phyloP scores from a whole-genome alignment of 2,329 filamentous ascomycete genomes.

The Coniella vitis region DNA sequence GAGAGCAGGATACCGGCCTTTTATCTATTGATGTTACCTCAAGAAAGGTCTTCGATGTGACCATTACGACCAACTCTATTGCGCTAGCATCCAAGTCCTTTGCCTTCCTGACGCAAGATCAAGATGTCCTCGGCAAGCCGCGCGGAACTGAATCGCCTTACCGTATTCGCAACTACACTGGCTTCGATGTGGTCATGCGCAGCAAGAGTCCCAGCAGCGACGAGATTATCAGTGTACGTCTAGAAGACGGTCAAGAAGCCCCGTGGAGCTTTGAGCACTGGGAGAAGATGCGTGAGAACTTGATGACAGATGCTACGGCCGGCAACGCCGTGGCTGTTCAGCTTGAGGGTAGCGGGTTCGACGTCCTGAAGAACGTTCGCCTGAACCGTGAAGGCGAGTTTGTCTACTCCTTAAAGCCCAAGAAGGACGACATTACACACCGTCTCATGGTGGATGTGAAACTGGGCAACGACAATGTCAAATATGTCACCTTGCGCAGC shows the following conservation, averaged over 20 bases:
- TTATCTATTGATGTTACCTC: conserved; percentile 82
- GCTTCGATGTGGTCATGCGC: conserved; percentile 82
- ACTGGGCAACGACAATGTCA: conserved; percentile 90
- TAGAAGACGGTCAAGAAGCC: conserved; percentile 82
- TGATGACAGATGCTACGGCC: conserved; percentile 75
- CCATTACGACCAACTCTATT: conserved; percentile 87
- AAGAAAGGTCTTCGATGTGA: conserved; percentile 84
- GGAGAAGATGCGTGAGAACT: conserved; percentile 89
- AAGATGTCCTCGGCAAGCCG: conserved; percentile 90
- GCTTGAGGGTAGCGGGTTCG: conserved; percentile 90
- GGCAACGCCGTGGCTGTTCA: conserved; percentile 70
- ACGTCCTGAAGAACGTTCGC: conserved; percentile 78
- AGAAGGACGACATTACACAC: conserved; percentile 78
- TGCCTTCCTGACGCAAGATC: conserved; percentile 78
- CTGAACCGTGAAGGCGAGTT: conserved; percentile 93
- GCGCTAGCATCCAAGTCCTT: conserved; percentile 89
- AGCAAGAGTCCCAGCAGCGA: conserved; percentile 61
- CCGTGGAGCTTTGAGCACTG: conserved; percentile 98
- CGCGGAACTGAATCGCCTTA: conserved; percentile 89
- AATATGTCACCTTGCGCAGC: conserved; percentile 92
- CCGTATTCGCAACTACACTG: conserved; percentile 89
- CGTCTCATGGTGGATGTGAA: conserved; percentile 87
- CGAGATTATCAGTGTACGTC: conserved; percentile 66
- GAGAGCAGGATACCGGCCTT: conserved; percentile 65
- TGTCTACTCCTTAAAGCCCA: conserved; percentile 81